Evolutionary conservation across 2,329 filamentous ascomycete species (phyloP), one percentile per base, ranked within the genome.

Genomic region (Remersonia thermophila): DNA sequence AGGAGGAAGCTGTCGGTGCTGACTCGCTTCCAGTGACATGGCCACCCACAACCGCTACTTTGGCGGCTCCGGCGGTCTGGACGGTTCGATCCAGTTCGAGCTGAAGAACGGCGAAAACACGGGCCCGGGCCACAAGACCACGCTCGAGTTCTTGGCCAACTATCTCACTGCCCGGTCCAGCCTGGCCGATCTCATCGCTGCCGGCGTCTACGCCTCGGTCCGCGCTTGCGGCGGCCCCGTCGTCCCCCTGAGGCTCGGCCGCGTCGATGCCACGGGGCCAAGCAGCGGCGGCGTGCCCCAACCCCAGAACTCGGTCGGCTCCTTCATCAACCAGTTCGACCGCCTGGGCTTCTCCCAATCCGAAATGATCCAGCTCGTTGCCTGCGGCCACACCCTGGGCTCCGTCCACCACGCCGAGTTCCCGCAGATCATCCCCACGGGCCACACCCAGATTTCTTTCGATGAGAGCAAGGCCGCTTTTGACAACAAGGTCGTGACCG

Each of bases 331-430:
- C 34, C 70, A 74, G 49, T 78, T 77, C 46, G 38, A 55, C 5
- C 63, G 72, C 33, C 70, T 75, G 61, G 73, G 73, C 5, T 77
- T 77, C 54, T 64, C 54, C 34, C 51, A 52, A 9, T 52, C 60
- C 12, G 69, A 77, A 44, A 77, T 77, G 71, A 74, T 78, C 29
- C 64, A 71, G 47, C 57, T 73, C 16, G 66, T 65, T 2, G 73
- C 72, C 8, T 79, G 74, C 48, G 74, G 74, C 2, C 74, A 79
- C 50, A 70, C 69, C 0, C 51, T 79, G 15, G 74, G 74, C 15
- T 69, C 72, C 12, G 73, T 77, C 7, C 73, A 78, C 52, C 57
- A 59, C 17, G 49, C 51, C 8, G 61, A 73, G 43, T 73, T 73
- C 41, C 66, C 69, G 0, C 56, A 64, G 7, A 65, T 77, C 29